Evolutionary conservation across 2,329 filamentous ascomycete genomes (phyloP), one percentile per base, ranked within the genome.

Genomic region (Cladosporium sp.): DNA sequence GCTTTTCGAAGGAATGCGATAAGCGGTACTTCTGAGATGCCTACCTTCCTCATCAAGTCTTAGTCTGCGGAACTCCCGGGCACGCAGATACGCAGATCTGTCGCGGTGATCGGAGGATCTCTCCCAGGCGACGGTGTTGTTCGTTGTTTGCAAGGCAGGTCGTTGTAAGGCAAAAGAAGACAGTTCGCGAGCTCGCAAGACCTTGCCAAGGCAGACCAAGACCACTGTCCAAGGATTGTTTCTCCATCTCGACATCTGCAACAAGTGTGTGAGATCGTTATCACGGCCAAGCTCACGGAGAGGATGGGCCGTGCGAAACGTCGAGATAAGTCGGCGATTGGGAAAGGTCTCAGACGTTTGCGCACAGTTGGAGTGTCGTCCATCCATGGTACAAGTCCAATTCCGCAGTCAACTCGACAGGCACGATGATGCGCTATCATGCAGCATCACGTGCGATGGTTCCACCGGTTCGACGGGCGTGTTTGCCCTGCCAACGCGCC

Each of bases 401-500:
- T 8, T 21, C 39, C 8, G 3, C 3, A 10, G 39, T 46, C 51
- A 54, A 30, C 7, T 54, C 14, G 51, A 54, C 30, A 13, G 6
- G 7, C 18, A 32, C 11, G 51, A 54, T 54, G 51, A 30, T 30
- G 51, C 21, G 26, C 25, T 46, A 54, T 54, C 11, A 11, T 32
- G 51, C 51, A 30, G 11, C 10, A 58, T 58, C 56, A 58, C 56
- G 56, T 58, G 56, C 56, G 56, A 58, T 28, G 21, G 34, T 46
- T n/a, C 46, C 14, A 30, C 21, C 23, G 34, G 23, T 46, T n/a
- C 46, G 21, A 30, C 21, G 34, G 34, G 23, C 28, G 54, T n/a
- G 34, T 58, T 58, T 26, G 56, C 56, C 23, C 32, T 39, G 56
- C 56, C 34, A 58, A 58, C 56, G 56, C 56, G 56, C 36, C 56